Evolutionary conservation across 2,329 filamentous ascomycete genomes (phyloP), one percentile per base, ranked within the genome.

Genomic region (Xylaria multiplex): DNA sequence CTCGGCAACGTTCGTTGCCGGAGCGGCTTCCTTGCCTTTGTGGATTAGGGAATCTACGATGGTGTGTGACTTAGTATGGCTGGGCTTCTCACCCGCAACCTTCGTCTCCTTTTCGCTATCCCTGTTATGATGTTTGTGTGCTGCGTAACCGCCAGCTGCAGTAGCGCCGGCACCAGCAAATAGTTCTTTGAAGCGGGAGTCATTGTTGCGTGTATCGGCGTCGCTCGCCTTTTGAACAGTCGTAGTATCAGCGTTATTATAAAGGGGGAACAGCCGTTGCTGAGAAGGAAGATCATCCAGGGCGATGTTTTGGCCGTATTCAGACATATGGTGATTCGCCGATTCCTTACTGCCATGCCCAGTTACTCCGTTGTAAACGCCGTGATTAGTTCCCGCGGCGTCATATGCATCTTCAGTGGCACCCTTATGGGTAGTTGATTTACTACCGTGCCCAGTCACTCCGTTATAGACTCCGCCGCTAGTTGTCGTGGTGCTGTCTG

Each of bases 301-400:
- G 3, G 48, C 3, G 43, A 24, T 27, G 8, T 13, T 22, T 48
- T 54, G 54, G n/a, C 55, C 55, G 3, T 46, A 43, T 24, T 6
- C 24, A 6, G 58, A 35, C 6, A 8, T 24, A 11, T 6, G 32
- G 6, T 50, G 19, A 6, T 65, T 27, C 13, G 68, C 53, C 7
- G 64, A 64, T 45, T 71, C 65, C 4, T 66, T 48, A 56, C 72
- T 75, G 6, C 73, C 73, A 35, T 74, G 73, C 3, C 74, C 74
- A 4, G 65, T 70, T 9, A 75, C 70, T 6, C 64, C 59, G 22
- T 72, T 72, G 30, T 72, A 69, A 5, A 70, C 24, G 4, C 69
- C 67, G 4, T 49, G 6, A 14, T 60, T 52, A 2, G 6, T 8
- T 8, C 7, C 9, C 11, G 9, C 11, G 13, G 11, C 37, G 9